A percentile compares a stretch with the other conserved stretches of the same genome.
Evolutionary conservation across 2,329 filamentous ascomycete genomes (phyloP).

Genomic region (Chrysoporthe cubensis): DNA sequence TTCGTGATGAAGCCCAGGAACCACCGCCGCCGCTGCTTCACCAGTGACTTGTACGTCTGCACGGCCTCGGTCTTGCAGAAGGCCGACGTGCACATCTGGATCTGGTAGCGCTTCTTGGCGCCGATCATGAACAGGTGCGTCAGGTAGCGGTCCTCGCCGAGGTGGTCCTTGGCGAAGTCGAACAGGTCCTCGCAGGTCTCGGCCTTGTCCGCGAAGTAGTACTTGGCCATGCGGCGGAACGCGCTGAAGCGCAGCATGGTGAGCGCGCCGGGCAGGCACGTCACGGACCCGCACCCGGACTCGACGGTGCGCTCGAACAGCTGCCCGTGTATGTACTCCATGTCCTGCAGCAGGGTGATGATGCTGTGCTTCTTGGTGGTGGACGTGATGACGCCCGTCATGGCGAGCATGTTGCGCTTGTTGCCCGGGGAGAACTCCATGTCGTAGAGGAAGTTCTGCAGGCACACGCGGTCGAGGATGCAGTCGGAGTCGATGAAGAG

Average conservation of each 20-base stretch:
- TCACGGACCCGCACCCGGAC: constrained; percentile 90
- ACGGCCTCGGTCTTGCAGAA: constrained; percentile 99
- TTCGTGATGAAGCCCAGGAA: constrained; percentile 98
- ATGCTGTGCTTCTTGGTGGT: constrained; percentile 87
- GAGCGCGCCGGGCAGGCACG: constrained; percentile 91
- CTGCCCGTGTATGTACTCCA: constrained; percentile 98
- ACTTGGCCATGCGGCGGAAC: constrained; percentile 95
- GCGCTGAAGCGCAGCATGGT: constrained; percentile 96
- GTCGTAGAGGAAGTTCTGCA: constrained; percentile 98
- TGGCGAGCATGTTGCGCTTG: constrained; percentile 89
- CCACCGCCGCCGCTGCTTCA: constrained; percentile 96
- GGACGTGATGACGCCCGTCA: constrained; percentile 96
- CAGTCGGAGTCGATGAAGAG: constrained; percentile 98
- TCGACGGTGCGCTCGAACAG: constrained; percentile 95
- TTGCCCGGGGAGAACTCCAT: constrained; percentile 97
- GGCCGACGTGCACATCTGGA: constrained; percentile 95
- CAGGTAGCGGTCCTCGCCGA: constrained; percentile 95
- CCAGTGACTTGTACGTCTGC: constrained; percentile 79
- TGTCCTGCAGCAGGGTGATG: constrained; percentile 92
- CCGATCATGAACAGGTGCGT: constrained; percentile 99
- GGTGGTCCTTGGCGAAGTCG: constrained; percentile 92
- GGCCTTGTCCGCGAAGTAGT: constrained; percentile 97
- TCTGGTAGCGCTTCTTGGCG: constrained; percentile 89
- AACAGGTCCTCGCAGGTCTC: constrained; percentile 96
- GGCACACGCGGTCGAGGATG: constrained; percentile 85